Evolutionary conservation across 306 rosid genomes (phyloP).

Genomic region (Prunus campanulata): DNA sequence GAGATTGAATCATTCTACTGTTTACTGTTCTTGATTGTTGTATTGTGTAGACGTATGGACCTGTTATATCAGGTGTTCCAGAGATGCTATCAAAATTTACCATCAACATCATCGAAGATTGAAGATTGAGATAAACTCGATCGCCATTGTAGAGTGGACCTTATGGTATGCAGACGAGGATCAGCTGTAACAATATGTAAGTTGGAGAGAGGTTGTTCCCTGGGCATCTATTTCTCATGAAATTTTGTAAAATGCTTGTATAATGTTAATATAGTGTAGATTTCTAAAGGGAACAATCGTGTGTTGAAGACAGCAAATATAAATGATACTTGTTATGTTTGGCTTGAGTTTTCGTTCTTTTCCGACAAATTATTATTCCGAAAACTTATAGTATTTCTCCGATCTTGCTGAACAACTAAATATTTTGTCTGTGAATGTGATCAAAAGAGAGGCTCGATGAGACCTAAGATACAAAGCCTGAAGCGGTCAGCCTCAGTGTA

Average conservation of each 20-base stretch:
- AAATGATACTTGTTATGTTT: not conserved
- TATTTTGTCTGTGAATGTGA: too few relatives aligned
- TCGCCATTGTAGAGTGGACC: not conserved
- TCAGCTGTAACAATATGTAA: not conserved
- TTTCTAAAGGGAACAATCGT: not conserved
- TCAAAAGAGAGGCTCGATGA: too few relatives aligned
- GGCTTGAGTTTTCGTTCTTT: not conserved
- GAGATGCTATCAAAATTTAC: slow-evolving; percentile 73
- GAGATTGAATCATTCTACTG: not conserved
- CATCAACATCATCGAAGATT: slow-evolving; percentile 49
- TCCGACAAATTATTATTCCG: not conserved
- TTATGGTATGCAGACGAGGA: not conserved
- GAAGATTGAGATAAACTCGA: slow-evolving; percentile 26
- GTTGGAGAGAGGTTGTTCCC: not conserved
- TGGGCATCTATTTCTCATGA: not conserved
- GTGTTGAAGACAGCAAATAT: not conserved
- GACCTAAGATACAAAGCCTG: not conserved
- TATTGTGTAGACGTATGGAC: slow-evolving; percentile 73
- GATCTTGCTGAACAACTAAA: too few relatives aligned
- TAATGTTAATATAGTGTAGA: not conserved
- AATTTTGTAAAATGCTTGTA: not conserved
- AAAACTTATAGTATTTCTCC: too few relatives aligned
- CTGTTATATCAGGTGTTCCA: slow-evolving; percentile 66
- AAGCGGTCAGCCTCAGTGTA: not conserved
- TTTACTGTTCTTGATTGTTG: slow-evolving; percentile 7